Conservation (phyloP, 345 rosid species). For the Hibiscus mutabilis region DNA sequence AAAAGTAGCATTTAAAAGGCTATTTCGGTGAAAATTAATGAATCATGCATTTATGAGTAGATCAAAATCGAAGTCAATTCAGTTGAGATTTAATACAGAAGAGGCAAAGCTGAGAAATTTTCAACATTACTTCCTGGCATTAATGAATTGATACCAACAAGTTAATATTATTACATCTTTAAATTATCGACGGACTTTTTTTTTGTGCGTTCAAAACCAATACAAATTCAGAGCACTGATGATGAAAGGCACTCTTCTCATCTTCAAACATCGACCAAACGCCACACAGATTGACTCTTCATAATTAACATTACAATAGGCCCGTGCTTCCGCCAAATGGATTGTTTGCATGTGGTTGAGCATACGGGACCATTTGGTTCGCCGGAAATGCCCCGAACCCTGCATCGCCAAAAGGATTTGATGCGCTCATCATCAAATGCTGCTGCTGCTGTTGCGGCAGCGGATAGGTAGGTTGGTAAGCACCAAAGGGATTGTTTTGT, state of each 20-base stretch:
- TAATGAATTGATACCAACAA: no score
- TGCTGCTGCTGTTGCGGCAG: constrained; percentile 21
- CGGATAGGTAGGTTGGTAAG: constrained; percentile 48
- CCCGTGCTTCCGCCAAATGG: constrained; percentile 68
- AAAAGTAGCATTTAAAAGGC: no score
- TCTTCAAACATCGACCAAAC: background rate
- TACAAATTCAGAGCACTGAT: background rate
- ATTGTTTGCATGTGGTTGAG: constrained; percentile 44
- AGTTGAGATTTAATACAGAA: no score
- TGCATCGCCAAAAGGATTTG: constrained; percentile 77
- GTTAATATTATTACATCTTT: background rate
- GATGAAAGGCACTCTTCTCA: background rate
- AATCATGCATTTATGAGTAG: no score
- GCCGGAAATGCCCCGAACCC: constrained; percentile 41
- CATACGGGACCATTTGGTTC: constrained; percentile 19
- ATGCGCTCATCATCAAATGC: constrained; percentile 34
- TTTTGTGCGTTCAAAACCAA: background rate
- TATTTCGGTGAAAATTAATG: no score
- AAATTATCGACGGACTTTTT: background rate
- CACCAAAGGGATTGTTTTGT: constrained; percentile 64
- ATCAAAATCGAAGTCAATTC: no score
- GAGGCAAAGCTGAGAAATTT: background rate
- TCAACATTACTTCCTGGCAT: background rate
- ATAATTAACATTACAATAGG: constrained; percentile 37
- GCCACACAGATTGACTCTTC: background rate